Base-by-base conservation (phyloP, 306 rosid species). In the Vigna hirtella region DNA sequence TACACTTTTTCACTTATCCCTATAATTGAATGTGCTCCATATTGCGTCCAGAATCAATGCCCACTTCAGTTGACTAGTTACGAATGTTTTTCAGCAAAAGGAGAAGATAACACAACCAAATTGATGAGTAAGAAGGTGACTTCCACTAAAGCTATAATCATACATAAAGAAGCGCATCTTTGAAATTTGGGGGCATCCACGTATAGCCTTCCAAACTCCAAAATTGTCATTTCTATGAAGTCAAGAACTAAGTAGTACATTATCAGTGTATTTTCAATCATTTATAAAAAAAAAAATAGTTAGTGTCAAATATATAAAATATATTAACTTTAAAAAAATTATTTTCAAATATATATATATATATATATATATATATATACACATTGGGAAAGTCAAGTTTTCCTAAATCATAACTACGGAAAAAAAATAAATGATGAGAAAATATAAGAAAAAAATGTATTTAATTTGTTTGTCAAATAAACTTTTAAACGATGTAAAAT, bases 151-250 rank as follows among this genome's bases (percentile, higher is more conserved):
- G 36, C 47, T 11, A 40, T 43, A 78, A 76, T 76, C 75, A 79
- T 78, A 83, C 75, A 56, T 26, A 64, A 73, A 58, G 57, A 53
- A 42, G 1, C 51, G 87, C 77, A 82, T 78, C 89, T 85, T 83
- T 83, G 86, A 89, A 78, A 34, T 63, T 40, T 58, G 30, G 43
- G 43, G 42, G 59, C 47, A 66, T 20, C 9, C 36, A 30, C 64
- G 2, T 20, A 20, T 14, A 28, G 66, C 11, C 69, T 50, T 49
- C 7, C 66, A 34, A 72, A 80, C 70, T 36, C 30, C 50, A 47
- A 71, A 57, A 32, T 62, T 11, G 8, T 34, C 68, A 34, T 5
- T 61, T 61, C 40, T 9, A 55, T 55, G 1, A 55, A 7, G 20
- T 15, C 5, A 2, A 15, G 26, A 17, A 52, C 58, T 52, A 16